These are phyloP conservation scores for Paraconiothyrium brasiliense DNA, from an alignment of 2,329 filamentous ascomycete species.

Conservation along the genomic window DNA sequence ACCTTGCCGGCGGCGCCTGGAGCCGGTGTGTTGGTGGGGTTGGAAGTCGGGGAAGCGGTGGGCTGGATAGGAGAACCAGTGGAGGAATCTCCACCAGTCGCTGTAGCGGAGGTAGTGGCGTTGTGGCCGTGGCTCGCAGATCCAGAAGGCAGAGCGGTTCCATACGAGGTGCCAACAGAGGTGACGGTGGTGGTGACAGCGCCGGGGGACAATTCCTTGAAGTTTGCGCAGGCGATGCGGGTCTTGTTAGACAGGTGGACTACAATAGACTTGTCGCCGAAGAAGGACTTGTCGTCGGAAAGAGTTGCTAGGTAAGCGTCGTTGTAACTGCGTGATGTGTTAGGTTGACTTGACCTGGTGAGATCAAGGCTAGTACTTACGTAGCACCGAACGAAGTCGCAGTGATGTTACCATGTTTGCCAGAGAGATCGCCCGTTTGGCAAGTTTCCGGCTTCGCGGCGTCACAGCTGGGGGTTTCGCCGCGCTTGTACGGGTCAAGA, in stretches of 20 bases:
- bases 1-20: constrained; percentile 36
- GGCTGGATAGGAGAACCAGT: constrained; percentile 27
- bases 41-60: constrained; percentile 25
- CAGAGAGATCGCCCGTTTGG: constrained; percentile 57
- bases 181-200: constrained; percentile 48
- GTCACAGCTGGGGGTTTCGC: constrained; percentile 51
- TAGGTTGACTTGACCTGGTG: constrained; percentile 45
- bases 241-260: constrained; percentile 63
- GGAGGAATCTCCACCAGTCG: constrained; percentile 18
- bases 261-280: constrained; percentile 65
- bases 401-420: constrained; percentile 55
- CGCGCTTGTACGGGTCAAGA: constrained; percentile 55
- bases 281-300: constrained; percentile 55
- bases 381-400: constrained; percentile 38
- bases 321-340: constrained; percentile 47
- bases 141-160: constrained; percentile 25
- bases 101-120: constrained; percentile 28
- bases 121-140: constrained; percentile 24
- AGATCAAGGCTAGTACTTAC: constrained; percentile 48
- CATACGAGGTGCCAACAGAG: constrained; percentile 25
- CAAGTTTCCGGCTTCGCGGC: constrained; percentile 48
- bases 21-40: constrained; percentile 23
- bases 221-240: constrained; percentile 67
- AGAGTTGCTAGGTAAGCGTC: constrained; percentile 61
- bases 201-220: constrained; percentile 65